Percentiles rank a stretch among this genome's conserved stretches.
Conservation (phyloP, 73 alveolate genomes). For the Urostyla sp. region DNA sequence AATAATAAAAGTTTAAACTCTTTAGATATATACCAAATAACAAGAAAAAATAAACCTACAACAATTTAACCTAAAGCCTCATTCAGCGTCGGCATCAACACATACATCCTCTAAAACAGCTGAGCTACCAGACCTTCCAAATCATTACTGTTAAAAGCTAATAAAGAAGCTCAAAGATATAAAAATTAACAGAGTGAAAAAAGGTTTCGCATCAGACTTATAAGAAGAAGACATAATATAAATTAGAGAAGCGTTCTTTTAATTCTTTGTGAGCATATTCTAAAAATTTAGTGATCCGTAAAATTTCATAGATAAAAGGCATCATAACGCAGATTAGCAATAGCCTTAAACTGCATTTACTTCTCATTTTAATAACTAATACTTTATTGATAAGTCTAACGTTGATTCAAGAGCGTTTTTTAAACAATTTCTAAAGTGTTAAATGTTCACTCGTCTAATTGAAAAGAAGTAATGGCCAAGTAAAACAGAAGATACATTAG, state of each 20-base stretch:
- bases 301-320: neutral
- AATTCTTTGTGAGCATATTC: conserved; percentile 34
- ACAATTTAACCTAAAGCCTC: too few species aligned
- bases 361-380: conserved; percentile 10
- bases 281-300: conserved; percentile 35
- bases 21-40: too few species aligned
- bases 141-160: conserved; percentile 4
- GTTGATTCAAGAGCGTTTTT: conserved; percentile 43
- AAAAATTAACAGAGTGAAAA: conserved; percentile 20
- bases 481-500: conserved; percentile 34
- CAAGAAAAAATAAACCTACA: conserved; percentile 31
- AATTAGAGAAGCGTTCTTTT: conserved; percentile 48
- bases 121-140: conserved; percentile 61
- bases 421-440: conserved; percentile 19
- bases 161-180: conserved; percentile 1
- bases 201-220: conserved; percentile 3
- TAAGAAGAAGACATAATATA: conserved; percentile 41
- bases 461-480: conserved; percentile 52
- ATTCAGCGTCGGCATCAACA: conserved; percentile 13
- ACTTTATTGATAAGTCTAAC: conserved; percentile 34
- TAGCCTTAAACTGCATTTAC: too few species aligned
- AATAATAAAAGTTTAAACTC: neutral
- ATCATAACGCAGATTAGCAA: neutral
- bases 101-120: conserved; percentile 7
- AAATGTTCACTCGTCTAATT: conserved; percentile 46